Base-by-base conservation (phyloP, 148 eudicot genomes). In the Spergularia marina region DNA sequence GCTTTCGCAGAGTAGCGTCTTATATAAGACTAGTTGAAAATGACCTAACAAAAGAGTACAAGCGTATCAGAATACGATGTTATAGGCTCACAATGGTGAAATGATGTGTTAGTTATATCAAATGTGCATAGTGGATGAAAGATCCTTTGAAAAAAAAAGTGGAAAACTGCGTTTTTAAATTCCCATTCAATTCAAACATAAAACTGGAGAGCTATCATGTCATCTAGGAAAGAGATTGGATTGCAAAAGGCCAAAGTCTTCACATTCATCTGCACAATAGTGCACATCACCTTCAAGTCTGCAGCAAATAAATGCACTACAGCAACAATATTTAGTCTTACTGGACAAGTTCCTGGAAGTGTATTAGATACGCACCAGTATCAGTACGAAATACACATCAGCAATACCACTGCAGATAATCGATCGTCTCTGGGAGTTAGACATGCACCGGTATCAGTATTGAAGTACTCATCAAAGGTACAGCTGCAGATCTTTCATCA, bases 131-230 rank as follows among this genome's bases (percentile, higher is more conserved):
- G 77, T 59, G 39, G 82, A 75, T 51, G 9, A 53, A 70, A 80
- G 71, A 80, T 71, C 79, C 79, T 61, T 55, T 75, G 61, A 15
- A 62, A 70, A 79, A 69, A 23, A 23, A 23, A 23, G 55, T 44
- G 40, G 21, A 49, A 66, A 66, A 20, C 0, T 18, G 16, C 59
- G 20, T 10, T 39, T 16, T 9, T 18, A 6, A 54, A 30, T 58
- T 76, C 73, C 23, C 74, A 55, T 72, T 41, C 21, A 30, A 55
- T 65, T 41, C 21, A 30, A 49, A 30, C 51, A 53, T 61, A 61
- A 16, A n/a, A 74, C 51, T 17, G 60, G 67, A 36, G 16, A 11
- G 10, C 36, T 20, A 16, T 56, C 54, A 39, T 2, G 16, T 53
- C 11, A 25, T 52, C 58, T 8, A 25, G 34, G 7, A 63, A 44